Evolutionary conservation across 106 monocot species (phyloP), one percentile per base, ranked within the genome.

Genomic region (Allium fistulosum): DNA sequence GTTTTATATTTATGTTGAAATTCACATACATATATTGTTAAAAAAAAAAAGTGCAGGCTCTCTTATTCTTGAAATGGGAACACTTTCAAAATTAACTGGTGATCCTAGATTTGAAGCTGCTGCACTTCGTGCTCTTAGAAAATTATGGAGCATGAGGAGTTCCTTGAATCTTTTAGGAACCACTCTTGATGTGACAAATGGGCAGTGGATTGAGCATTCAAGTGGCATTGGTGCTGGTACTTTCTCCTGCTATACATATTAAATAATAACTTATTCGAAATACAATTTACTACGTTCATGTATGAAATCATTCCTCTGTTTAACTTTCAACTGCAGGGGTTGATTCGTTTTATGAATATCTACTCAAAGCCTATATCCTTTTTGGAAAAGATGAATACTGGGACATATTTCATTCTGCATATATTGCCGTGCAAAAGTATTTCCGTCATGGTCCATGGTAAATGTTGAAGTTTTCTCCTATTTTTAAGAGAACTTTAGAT

Each of bases 11-110:
- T 17, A n/a, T 37, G 37, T 37, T 37, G 37, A 37, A 37, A 37
- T 37, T 37, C 37, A 37, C 37, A 37, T 37, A 37, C 37, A 37
- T 37, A 37, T 37, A 37, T 37, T 37, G 37, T 37, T 37, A 37
- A 37, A 37, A 5, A 37, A 2, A 37, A 37, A 37, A 37, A 2
- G 64, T 83, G 27, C 78, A 95, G 94, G 90, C 63, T 95, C 94
- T 70, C 83, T 95, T n/a, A 88, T 95, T 70, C 94, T 95, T 71
- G 94, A 91, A 88, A 95, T 95, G 90, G 94, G 94, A 74, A 79
- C 79, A 62, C 71, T 95, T 15, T 91, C 94, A 57, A 76, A 88
- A 66, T 70, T 95, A 67, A 88, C 94, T 51, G 88, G 91, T 66
- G 85, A 95, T 71, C 71, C 70, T 59, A 83, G 79, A 60, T 95